A percentile compares a stretch with the other conserved stretches of the same genome.
These are phyloP conservation scores for Cryptococcus hybrid DNA, from an alignment of 1,284 basidiomycete genomes.

Conservation along the genomic window DNA sequence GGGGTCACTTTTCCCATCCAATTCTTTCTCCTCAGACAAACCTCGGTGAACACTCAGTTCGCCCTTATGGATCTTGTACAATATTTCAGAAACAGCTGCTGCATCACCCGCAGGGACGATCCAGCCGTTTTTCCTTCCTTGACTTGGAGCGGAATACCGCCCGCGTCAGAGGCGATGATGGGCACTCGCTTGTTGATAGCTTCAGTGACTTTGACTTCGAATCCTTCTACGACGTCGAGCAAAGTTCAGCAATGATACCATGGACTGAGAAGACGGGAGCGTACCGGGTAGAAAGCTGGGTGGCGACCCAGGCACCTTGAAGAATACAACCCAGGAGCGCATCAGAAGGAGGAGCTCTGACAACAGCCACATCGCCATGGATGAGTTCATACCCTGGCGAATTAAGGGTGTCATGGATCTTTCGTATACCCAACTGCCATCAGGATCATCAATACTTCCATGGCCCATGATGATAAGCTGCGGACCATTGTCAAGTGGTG, in stretches of 20 bases:
- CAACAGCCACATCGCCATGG: slow-evolving; percentile 39
- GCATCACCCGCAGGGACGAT: slow-evolving; percentile 71
- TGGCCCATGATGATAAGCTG: slow-evolving; percentile 82
- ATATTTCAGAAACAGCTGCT: slow-evolving; percentile 65
- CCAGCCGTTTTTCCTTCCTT: slow-evolving; percentile 76
- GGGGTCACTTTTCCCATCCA: slow-evolving; percentile 23
- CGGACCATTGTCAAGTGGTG: slow-evolving; percentile 60
- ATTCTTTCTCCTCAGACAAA: slow-evolving; percentile 9
- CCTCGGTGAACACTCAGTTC: slow-evolving; percentile 41
- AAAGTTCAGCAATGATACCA: too few species aligned
- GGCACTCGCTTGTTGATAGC: slow-evolving; percentile 80
- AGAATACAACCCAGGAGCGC: slow-evolving; percentile 43
- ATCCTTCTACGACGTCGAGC: slow-evolving; percentile 61
- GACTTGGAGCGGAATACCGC: slow-evolving; percentile 85
- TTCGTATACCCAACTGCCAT: slow-evolving; percentile 63
- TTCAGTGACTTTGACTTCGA: slow-evolving; percentile 85
- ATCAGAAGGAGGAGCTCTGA: slow-evolving; percentile 43
- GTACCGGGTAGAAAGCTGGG: slow-evolving; percentile 34
- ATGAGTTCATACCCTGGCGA: slow-evolving; percentile 32
- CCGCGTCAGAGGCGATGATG: slow-evolving; percentile 72
- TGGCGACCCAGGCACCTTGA: slow-evolving; percentile 45
- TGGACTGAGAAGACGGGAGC: too few species aligned
- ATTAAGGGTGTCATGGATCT: slow-evolving; percentile 20
- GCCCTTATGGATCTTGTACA: slow-evolving; percentile 72
- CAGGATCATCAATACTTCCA: slow-evolving; percentile 65